A percentile compares a stretch with the other conserved stretches of the same genome.
Conservation (phyloP, 345 rosid species). For the Pelargonium nanum region DNA sequence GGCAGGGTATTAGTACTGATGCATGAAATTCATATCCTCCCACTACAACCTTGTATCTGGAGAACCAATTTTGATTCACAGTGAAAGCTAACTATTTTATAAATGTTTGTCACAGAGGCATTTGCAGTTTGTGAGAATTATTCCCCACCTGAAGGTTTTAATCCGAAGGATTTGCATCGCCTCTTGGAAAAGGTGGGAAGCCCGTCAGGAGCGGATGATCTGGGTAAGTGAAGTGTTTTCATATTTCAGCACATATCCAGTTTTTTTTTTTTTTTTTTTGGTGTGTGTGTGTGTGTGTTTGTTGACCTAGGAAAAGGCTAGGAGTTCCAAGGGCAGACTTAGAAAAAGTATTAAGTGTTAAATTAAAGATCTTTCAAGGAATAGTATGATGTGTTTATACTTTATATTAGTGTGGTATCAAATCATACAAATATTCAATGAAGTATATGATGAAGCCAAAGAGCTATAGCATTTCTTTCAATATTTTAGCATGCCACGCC, state of each 20-base stretch:
- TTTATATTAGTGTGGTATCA: too few species aligned
- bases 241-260: neutral
- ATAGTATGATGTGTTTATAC: too few species aligned
- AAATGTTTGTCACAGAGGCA: conserved; percentile 53
- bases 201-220: conserved; percentile 80
- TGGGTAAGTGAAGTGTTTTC: conserved; percentile 33
- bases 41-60: neutral
- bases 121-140: conserved; percentile 92
- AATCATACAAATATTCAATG: too few species aligned
- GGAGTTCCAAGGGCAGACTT: too few species aligned
- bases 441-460: too few species aligned
- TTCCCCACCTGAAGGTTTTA: conserved; percentile 81
- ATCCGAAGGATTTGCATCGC: conserved; percentile 64
- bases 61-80: neutral
- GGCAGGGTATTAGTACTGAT: neutral
- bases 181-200: conserved; percentile 86
- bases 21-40: neutral
- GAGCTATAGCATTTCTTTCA: too few species aligned
- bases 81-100: conserved; percentile 9
- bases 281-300: neutral
- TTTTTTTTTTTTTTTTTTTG: neutral
- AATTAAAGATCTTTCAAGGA: too few species aligned
- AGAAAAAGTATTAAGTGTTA: too few species aligned
- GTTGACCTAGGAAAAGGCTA: neutral
- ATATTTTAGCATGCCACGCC: too few species aligned